A percentile compares a stretch with the other conserved stretches of the same genome.
Conservation (phyloP, 148 eudicot species). For the Cornus kousa region DNA sequence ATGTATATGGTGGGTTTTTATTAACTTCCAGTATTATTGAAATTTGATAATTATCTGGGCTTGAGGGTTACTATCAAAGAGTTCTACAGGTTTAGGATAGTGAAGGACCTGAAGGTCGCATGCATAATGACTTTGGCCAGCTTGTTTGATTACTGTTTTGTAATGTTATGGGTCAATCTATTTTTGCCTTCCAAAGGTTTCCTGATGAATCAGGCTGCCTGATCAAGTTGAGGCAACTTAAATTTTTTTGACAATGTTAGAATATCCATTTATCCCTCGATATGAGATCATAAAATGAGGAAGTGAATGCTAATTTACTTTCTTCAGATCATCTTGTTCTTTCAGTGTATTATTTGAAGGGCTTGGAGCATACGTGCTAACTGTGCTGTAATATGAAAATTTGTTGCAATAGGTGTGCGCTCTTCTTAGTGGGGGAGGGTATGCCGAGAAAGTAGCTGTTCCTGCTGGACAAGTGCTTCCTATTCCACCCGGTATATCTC, state of each 20-base stretch:
- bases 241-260: too few species aligned
- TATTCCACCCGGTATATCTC: slow-evolving; percentile 69
- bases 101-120: too few species aligned
- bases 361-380: neutral
- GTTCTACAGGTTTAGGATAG: too few species aligned
- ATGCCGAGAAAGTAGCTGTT: slow-evolving; percentile 93
- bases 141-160: too few species aligned
- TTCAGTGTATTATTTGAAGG: neutral
- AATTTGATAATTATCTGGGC: too few species aligned
- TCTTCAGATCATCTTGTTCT: neutral
- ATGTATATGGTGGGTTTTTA: too few species aligned
- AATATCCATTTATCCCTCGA: neutral
- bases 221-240: too few species aligned
- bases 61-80: too few species aligned
- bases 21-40: too few species aligned
- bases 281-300: neutral
- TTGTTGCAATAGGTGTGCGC: slow-evolving; percentile 76
- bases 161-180: too few species aligned
- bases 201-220: too few species aligned
- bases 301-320: neutral
- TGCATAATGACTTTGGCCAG: too few species aligned
- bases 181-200: neutral
- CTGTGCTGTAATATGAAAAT: neutral
- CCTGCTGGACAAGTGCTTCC: slow-evolving; percentile 82
- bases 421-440: slow-evolving; percentile 91